Percentiles rank a stretch among this genome's conserved stretches.
These are phyloP conservation scores for Pseudopyricularia cyperi DNA, from an alignment of 2,329 filamentous ascomycete genomes.

Conservation along the genomic window DNA sequence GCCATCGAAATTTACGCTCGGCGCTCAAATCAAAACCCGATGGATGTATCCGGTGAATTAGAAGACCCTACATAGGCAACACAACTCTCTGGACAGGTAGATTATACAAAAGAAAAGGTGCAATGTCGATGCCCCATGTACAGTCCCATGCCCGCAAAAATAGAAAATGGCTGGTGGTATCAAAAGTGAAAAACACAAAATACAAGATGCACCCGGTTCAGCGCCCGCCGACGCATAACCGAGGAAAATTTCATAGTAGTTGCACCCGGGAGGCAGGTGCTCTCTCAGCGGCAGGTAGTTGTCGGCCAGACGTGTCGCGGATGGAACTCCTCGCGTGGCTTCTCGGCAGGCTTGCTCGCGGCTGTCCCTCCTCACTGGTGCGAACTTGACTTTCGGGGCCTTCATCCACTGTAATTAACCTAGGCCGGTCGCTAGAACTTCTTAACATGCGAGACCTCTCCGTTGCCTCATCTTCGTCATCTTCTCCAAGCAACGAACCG, in stretches of 20 bases:
- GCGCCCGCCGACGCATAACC: background rate
- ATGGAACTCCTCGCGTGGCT: constrained; percentile 25
- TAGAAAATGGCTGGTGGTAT: too few species aligned
- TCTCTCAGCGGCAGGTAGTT: constrained; percentile 37
- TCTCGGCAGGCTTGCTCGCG: constrained; percentile 22
- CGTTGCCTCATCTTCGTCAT: constrained; percentile 30
- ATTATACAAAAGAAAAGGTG: too few species aligned
- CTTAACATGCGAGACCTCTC: constrained; percentile 49
- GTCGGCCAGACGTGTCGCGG: constrained; percentile 36
- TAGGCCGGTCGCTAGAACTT: constrained; percentile 13
- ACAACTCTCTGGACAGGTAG: too few species aligned
- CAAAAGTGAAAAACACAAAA: too few species aligned
- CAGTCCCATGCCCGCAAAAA: too few species aligned
- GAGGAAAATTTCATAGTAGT: background rate
- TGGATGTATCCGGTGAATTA: too few species aligned
- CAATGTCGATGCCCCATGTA: too few species aligned
- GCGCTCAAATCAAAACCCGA: too few species aligned
- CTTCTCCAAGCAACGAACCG: constrained; percentile 51
- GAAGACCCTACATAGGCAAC: too few species aligned
- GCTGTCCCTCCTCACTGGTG: constrained; percentile 32
- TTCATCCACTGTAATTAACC: constrained; percentile 11
- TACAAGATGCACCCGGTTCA: too few species aligned
- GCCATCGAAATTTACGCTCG: too few species aligned
- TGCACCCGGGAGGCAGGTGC: constrained; percentile 21
- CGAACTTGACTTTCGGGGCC: constrained; percentile 20